Evolutionary conservation across 495 filamentous ascomycete species (phyloP), one percentile per base, ranked within the genome.

Genomic region (Daldinia grandis): DNA sequence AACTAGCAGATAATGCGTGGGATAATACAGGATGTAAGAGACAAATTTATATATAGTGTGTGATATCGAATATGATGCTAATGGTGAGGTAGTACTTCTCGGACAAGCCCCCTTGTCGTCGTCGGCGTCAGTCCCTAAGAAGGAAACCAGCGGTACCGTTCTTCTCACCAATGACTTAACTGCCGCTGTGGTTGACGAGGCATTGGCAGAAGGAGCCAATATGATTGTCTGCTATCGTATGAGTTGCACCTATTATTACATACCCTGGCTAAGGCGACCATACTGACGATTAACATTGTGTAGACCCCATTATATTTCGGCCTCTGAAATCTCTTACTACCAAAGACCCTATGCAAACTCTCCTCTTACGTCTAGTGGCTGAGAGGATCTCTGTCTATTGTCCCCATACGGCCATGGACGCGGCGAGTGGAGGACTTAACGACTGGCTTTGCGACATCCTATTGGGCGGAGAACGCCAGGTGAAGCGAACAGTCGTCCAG

Each of bases 381-480:
- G 88, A 92, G 81, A 94, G 96, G 17, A 94, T 98, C 70, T 94
- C 93, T 72, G 93, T 98, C 64, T 99, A 99, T 82, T 93, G 90
- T 58, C 95, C 95, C 0, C 95, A 99, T 76, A 98, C 95, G 0
- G 94, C 95, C 2, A 87, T 98, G 58, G 95, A 99, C 81, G 93
- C 94, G 27, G 92, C 92, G 0, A 88, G 90, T 5, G 91, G 90
- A 15, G 95, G 95, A 24, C 86, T 98, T 65, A 94, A 92, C 64
- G 93, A 98, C 81, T 99, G 95, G 95, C 90, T 99, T 19, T 94
- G 92, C 55, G 91, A 97, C 78, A 92, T 97, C 54, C 91, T 93
- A 1, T 82, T 87, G 27, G 78, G 71, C 37, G 53, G 66, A 19
- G 70, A 76, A 24, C 58, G 62, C 17, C 76, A 76, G 53, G 62